These are phyloP conservation scores for Rhizophlyctis rosea DNA, from an alignment of 192 early-diverging fungal genomes.

Conservation along the genomic window DNA sequence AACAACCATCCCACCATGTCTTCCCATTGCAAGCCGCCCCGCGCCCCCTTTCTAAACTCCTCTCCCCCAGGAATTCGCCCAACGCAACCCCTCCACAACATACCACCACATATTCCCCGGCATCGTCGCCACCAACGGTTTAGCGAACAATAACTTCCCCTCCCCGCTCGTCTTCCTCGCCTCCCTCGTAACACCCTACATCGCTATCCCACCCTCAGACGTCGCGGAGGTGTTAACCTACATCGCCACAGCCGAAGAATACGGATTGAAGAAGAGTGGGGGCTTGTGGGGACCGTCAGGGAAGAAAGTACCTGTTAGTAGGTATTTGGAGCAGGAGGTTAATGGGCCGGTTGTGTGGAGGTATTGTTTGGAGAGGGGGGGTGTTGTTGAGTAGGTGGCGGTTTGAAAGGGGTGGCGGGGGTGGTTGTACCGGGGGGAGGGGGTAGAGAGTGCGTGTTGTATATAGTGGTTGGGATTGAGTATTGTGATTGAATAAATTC, in stretches of 20 bases:
- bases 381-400: not conserved
- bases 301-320: not conserved
- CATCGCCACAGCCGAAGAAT: not conserved
- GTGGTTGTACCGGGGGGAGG: no score
- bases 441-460: no score
- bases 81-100: conserved; percentile 15
- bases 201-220: not conserved
- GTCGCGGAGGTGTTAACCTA: not conserved
- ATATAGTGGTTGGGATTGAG: no score
- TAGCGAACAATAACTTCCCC: conserved; percentile 10
- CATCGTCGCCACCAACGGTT: conserved; percentile 19
- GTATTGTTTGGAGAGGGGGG: not conserved
- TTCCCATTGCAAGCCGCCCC: not conserved
- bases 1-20: not conserved
- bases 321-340: not conserved
- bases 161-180: conserved; percentile 9
- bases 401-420: not conserved
- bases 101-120: conserved; percentile 33
- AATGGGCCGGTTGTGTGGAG: not conserved
- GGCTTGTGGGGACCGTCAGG: not conserved
- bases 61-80: conserved; percentile 10
- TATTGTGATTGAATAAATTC: no score
- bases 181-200: not conserved
- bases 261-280: not conserved
- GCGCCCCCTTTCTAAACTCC: not conserved